Base-by-base conservation (phyloP, 2,329 filamentous ascomycete species). In the Fusarium anguioides region DNA sequence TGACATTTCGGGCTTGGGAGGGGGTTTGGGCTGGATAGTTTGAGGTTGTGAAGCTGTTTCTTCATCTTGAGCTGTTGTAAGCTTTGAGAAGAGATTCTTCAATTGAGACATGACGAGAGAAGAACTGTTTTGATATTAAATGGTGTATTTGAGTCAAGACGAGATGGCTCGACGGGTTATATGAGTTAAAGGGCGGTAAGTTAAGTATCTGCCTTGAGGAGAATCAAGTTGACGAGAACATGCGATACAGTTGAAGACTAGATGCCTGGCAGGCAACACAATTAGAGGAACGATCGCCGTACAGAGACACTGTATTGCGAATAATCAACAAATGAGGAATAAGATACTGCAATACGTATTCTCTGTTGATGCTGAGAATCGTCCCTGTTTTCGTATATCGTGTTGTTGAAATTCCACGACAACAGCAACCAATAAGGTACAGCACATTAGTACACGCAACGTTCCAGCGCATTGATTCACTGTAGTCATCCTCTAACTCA, bases 1-100 rank as follows among this genome's bases (percentile, higher is more conserved):
- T 5, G 86, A 85, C 75, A 81, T 78, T 40, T 79, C 74, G 10
- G 82, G 82, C 42, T 78, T 81, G 11, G 79, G 79, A 20, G 79
- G 80, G 7, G 79, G 74, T 37, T 54, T 60, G 23, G 68, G 45
- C 44, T 53, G 52, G 50, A 56, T 72, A 61, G 60, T 78, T 65
- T 47, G 26, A 31, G 29, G 61, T 64, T 74, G 59, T 69, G 67
- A 41, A 17, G 36, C n/a, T 24, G 56, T 37, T 24, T 46, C 53
- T 31, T 50, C 33, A 42, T 62, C 36, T 21, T 64, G 49, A 17
- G 50, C 21, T 36, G 61, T 52, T n/a, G 68, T 56, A 27, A 67
- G 50, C 20, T 70, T 69, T 48, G 69, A 57, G 11, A 69, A 37
- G n/a, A 63, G 58, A 33, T 62, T 70, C 41, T 70, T 67, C 49